phyloP scores from a whole-genome alignment of 345 rosid genomes.

The Brassica carinata region DNA sequence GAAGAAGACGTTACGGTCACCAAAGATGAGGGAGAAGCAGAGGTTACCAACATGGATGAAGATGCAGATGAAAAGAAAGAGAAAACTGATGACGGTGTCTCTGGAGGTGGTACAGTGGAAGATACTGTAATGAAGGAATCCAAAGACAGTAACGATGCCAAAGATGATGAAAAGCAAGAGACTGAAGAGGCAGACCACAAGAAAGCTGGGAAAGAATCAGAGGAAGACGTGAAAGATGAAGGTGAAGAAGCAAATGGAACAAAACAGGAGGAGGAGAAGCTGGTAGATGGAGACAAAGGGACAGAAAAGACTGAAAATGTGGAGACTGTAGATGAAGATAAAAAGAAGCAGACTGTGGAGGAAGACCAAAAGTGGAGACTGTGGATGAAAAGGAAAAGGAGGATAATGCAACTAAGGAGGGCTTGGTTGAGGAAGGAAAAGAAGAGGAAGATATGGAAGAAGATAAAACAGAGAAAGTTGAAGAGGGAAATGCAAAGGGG shows the following conservation, averaged over 20 bases:
- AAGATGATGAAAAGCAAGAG: slow-evolving; percentile 30
- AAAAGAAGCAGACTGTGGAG: neutral
- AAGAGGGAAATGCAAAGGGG: slow-evolving; percentile 7
- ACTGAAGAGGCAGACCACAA: slow-evolving; percentile 22
- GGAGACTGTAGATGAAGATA: slow-evolving; percentile 3
- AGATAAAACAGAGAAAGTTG: slow-evolving; percentile 25
- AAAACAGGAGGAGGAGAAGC: slow-evolving; percentile 22
- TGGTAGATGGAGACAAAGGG: slow-evolving; percentile 25
- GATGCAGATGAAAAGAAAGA: slow-evolving; percentile 27
- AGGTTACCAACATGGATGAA: slow-evolving; percentile 21
- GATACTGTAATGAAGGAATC: slow-evolving; percentile 20
- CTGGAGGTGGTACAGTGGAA: slow-evolving; percentile 34
- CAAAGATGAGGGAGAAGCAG: slow-evolving; percentile 21
- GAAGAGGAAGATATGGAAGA: slow-evolving; percentile 16
- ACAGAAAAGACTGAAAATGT: slow-evolving; percentile 8
- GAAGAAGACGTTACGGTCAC: slow-evolving; percentile 17
- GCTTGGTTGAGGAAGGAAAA: slow-evolving; percentile 29
- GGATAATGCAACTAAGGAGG: slow-evolving; percentile 12
- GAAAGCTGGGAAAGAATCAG: slow-evolving; percentile 30
- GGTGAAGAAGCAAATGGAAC: slow-evolving; percentile 34
- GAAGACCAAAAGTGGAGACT: neutral
- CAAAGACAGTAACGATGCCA: slow-evolving; percentile 24
- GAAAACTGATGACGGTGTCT: slow-evolving; percentile 35
- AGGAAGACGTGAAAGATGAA: slow-evolving; percentile 25
- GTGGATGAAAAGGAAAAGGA: neutral